Percentiles rank a stretch among this genome's conserved stretches.
phyloP scores from a whole-genome alignment of 1,284 basidiomycete genomes.

The Caloboletus firmus region DNA sequence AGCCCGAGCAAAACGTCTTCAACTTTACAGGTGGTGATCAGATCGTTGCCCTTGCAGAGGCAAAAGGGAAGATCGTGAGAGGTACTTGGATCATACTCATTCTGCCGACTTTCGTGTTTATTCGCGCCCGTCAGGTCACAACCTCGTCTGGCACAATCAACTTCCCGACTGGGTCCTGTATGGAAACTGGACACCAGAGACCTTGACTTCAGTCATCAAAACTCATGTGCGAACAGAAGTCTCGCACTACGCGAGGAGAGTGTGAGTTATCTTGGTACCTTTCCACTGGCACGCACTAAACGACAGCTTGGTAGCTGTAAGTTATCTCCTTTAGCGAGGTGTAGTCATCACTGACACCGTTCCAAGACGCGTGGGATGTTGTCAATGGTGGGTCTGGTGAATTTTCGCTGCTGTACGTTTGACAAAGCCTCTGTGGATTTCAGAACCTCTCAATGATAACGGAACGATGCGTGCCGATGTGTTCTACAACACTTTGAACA shows the following conservation, averaged over 20 bases:
- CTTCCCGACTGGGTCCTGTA: slow-evolving; percentile 21
- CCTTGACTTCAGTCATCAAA: slow-evolving; percentile 19
- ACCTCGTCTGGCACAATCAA: slow-evolving; percentile 21
- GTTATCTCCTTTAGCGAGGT: not conserved
- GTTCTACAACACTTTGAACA: slow-evolving; percentile 14
- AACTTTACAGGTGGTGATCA: slow-evolving; percentile 28
- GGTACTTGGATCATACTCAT: slow-evolving; percentile 11
- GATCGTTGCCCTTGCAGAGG: slow-evolving; percentile 28
- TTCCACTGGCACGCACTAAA: not conserved
- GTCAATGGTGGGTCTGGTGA: slow-evolving; percentile 16
- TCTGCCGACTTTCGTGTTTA: not conserved
- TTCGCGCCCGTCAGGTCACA: slow-evolving; percentile 15
- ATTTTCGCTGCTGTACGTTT: not conserved
- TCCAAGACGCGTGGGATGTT: slow-evolving; percentile 26
- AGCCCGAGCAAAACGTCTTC: slow-evolving; percentile 28
- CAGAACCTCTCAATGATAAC: slow-evolving; percentile 19
- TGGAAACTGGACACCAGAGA: slow-evolving; percentile 15
- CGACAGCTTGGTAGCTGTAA: slow-evolving; percentile 13
- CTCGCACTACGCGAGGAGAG: slow-evolving; percentile 11
- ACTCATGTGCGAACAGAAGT: slow-evolving; percentile 21
- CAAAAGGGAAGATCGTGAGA: slow-evolving; percentile 21
- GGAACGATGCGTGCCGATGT: slow-evolving; percentile 17
- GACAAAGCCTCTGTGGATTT: not conserved
- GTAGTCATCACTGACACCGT: not conserved
- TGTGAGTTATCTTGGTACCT: slow-evolving; percentile 8